Conservation (phyloP, 2,329 filamentous ascomycete species). For the Sporothrix inflata region DNA sequence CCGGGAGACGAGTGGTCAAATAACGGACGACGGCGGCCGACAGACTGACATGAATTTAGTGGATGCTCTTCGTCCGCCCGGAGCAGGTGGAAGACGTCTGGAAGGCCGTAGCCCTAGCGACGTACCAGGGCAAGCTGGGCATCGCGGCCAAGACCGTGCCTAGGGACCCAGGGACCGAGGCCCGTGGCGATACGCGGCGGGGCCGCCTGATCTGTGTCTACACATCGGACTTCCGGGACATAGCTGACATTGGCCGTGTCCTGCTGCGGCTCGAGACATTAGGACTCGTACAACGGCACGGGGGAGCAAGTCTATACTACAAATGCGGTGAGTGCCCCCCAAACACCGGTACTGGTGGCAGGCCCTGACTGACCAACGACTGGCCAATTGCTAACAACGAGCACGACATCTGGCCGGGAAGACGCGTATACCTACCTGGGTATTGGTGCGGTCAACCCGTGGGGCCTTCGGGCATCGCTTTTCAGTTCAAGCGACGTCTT, state of each 20-base stretch:
- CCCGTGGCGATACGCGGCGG: slow-evolving; percentile 46
- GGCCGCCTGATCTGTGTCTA: slow-evolving; percentile 74
- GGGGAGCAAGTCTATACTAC: slow-evolving; percentile 67
- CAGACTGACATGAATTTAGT: slow-evolving; percentile 49
- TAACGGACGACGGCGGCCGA: background rate
- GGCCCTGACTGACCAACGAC: background rate
- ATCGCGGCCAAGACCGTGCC: slow-evolving; percentile 74
- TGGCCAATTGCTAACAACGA: background rate
- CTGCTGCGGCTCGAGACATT: slow-evolving; percentile 64
- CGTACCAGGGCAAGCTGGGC: slow-evolving; percentile 70
- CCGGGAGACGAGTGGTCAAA: background rate
- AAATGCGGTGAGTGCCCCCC: slow-evolving; percentile 63
- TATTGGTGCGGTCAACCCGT: slow-evolving; percentile 63
- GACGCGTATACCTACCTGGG: slow-evolving; percentile 71
- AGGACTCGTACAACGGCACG: slow-evolving; percentile 56
- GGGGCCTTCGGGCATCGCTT: slow-evolving; percentile 58
- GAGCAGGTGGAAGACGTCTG: slow-evolving; percentile 65
- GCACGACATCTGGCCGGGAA: slow-evolving; percentile 36
- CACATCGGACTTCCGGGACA: slow-evolving; percentile 73
- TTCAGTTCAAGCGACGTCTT: slow-evolving; percentile 31
- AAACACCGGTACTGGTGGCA: background rate
- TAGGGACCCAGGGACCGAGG: slow-evolving; percentile 46
- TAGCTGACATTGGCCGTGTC: slow-evolving; percentile 69
- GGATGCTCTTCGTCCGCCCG: slow-evolving; percentile 70
- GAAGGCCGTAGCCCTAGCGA: slow-evolving; percentile 67